Evolutionary conservation across 352 stramenopile species (phyloP).

Genomic region (Aphanomyces stellatus): DNA sequence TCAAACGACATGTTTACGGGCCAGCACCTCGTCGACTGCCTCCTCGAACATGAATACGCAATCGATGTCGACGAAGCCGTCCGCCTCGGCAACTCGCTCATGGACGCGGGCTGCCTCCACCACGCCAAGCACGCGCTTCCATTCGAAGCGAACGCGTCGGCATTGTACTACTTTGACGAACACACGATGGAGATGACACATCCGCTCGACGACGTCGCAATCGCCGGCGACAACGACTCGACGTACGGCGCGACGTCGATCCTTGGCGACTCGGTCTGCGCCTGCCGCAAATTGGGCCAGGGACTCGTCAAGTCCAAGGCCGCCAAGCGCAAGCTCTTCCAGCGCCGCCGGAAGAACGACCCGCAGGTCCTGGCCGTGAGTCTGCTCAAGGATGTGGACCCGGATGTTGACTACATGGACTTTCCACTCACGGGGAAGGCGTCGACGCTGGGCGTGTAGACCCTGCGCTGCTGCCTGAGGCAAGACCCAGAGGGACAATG

Average conservation of each 20-base stretch:
- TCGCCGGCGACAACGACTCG: neutral
- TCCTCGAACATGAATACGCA: constrained; percentile 6
- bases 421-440: too few relatives aligned
- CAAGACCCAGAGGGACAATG: too few relatives aligned
- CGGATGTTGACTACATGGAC: too few relatives aligned
- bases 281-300: neutral
- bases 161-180: constrained; percentile 22
- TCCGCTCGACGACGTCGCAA: neutral
- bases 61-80: constrained; percentile 8
- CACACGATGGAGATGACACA: neutral
- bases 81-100: constrained; percentile 9
- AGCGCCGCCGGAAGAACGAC: neutral
- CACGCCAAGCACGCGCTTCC: constrained; percentile 4
- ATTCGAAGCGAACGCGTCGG: constrained; percentile 6
- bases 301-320: neutral
- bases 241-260: neutral
- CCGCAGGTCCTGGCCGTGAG: neutral
- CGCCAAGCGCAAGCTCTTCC: constrained; percentile 3
- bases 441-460: too few relatives aligned
- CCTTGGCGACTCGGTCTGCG: neutral
- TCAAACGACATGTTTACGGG: constrained; percentile 20
- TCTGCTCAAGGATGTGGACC: constrained; percentile 1
- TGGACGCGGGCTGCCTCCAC: constrained; percentile 15
- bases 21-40: neutral
- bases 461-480: too few relatives aligned